Percentiles rank a stretch among this genome's conserved stretches.
Evolutionary conservation across 805 yeast genomes (phyloP).

Genomic region (Zygosaccharomyces lentus): DNA sequence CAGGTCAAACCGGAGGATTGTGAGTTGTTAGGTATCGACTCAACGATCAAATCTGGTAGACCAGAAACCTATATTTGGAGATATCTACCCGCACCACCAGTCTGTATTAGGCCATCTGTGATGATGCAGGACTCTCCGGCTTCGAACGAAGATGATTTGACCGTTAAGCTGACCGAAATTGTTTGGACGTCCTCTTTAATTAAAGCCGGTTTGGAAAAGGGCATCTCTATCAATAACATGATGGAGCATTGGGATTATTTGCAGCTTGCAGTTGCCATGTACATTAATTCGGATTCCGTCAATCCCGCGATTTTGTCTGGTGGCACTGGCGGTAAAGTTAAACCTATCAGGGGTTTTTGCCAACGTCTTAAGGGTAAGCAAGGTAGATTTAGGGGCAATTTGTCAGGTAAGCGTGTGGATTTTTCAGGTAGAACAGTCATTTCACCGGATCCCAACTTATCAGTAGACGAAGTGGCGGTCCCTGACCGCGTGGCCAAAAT

Average conservation of each 20-base stretch:
- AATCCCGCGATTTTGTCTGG: conserved; percentile 76
- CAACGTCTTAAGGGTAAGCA: conserved; percentile 97
- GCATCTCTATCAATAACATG: conserved; percentile 83
- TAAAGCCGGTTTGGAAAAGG: conserved; percentile 91
- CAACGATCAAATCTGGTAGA: conserved; percentile 73
- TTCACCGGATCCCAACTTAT: conserved; percentile 95
- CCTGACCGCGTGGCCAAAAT: conserved; percentile 96
- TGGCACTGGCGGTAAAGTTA: conserved; percentile 53
- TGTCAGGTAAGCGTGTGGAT: conserved; percentile 98
- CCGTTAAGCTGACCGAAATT: conserved; percentile 92
- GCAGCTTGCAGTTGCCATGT: conserved; percentile 94
- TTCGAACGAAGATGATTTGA: conserved; percentile 94
- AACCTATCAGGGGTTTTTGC: conserved; percentile 88
- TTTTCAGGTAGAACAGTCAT: conserved; percentile 97
- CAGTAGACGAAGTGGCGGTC: conserved; percentile 96
- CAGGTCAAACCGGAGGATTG: conserved; percentile 84
- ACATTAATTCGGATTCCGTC: conserved; percentile 92
- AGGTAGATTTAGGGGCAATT: conserved; percentile 97
- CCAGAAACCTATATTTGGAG: conserved; percentile 98
- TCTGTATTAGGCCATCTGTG: conserved; percentile 96
- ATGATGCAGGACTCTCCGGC: conserved; percentile 84
- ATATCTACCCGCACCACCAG: conserved; percentile 97
- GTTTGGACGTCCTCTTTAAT: conserved; percentile 96
- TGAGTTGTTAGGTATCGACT: conserved; percentile 86
- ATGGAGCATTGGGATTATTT: conserved; percentile 99